These are phyloP conservation scores for Stentor roeselii DNA, from an alignment of 73 alveolate genomes.

Conservation along the genomic window DNA sequence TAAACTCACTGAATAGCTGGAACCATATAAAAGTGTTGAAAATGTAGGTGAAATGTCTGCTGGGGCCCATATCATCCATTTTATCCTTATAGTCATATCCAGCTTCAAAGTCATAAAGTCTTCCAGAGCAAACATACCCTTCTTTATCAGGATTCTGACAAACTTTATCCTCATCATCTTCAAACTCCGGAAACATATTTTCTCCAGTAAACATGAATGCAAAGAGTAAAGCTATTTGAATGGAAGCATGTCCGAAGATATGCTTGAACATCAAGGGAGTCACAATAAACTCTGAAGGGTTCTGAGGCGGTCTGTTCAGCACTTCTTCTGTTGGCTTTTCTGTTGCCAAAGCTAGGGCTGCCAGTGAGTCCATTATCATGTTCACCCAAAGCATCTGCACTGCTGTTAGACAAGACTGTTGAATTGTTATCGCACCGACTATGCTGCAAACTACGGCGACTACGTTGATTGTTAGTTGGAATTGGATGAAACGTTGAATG, in stretches of 20 bases:
- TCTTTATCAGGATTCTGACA: slow-evolving; percentile 12
- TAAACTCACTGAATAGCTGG: slow-evolving; percentile 64
- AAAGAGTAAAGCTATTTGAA: too few species aligned
- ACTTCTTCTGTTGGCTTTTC: slow-evolving; percentile 63
- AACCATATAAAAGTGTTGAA: slow-evolving; percentile 62
- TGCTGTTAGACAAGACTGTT: slow-evolving; percentile 78
- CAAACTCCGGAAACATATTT: too few species aligned
- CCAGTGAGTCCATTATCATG: slow-evolving; percentile 73
- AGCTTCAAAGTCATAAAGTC: slow-evolving; percentile 50
- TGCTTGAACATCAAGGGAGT: too few species aligned
- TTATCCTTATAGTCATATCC: slow-evolving; percentile 44
- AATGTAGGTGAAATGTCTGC: too few species aligned
- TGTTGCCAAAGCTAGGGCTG: slow-evolving; percentile 77
- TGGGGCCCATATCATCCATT: slow-evolving; percentile 49
- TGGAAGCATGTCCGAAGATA: too few species aligned
- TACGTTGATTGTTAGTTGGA: slow-evolving; percentile 75
- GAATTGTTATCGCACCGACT: slow-evolving; percentile 67
- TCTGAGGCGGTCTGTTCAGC: slow-evolving; percentile 65
- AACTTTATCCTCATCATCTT: too few species aligned
- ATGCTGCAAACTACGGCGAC: slow-evolving; percentile 74
- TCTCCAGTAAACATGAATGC: too few species aligned
- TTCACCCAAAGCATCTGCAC: too few species aligned
- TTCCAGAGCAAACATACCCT: slow-evolving; percentile 36
- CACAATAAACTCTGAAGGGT: too few species aligned
- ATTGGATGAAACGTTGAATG: slow-evolving; percentile 79